Base-by-base conservation (phyloP, 1,139 yeast genomes). In the Geotrichum fermentans region DNA sequence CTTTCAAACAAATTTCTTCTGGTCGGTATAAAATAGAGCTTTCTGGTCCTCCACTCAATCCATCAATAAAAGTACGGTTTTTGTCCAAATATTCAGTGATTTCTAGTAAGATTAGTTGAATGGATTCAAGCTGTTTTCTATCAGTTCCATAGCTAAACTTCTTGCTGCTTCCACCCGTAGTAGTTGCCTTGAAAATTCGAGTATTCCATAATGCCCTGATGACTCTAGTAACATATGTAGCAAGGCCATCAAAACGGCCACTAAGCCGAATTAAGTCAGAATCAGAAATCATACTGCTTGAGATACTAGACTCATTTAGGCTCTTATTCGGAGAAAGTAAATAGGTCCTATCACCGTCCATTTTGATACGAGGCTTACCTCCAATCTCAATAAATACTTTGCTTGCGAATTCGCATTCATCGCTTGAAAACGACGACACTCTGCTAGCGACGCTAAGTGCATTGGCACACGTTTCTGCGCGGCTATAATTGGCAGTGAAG, bases 201-300 rank as follows among this genome's bases (percentile, higher is more conserved):
- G 70, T 72, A 49, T 75, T 75, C 99, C 99, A 92, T 49, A 80
- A 71, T 30, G 82, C 82, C 55, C 94, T 75, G 57, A 92, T 78
- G 17, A 89, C 68, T 60, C 98, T 78, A 0, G 96, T 77, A 34
- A 89, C 70, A 52, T 90, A 77, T 40, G 89, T 75, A 17, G 94
- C 82, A n/a, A 89, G 78, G 45, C 97, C 97, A 65, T 88, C 92
- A 60, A 90, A 89, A 56, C 97, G 73, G 57, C 96, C 96, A 68
- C 96, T 86, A 55, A 92, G 74, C 33, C 87, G 79, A 8, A 92
- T 96, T 61, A 83, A 82, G 34, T 58, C 59, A 7, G 45, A 44
- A 17, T 34, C 22, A 35, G 42, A 33, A 4, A 13, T 41, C 3
- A 32, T 21, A 29, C 34, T 24, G 5, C 34, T 36, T 13, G 45